Evolutionary conservation across 768 basidiomycete species (phyloP), one percentile per base, ranked within the genome.

Genomic region (Porpolomopsis calyptriformis): DNA sequence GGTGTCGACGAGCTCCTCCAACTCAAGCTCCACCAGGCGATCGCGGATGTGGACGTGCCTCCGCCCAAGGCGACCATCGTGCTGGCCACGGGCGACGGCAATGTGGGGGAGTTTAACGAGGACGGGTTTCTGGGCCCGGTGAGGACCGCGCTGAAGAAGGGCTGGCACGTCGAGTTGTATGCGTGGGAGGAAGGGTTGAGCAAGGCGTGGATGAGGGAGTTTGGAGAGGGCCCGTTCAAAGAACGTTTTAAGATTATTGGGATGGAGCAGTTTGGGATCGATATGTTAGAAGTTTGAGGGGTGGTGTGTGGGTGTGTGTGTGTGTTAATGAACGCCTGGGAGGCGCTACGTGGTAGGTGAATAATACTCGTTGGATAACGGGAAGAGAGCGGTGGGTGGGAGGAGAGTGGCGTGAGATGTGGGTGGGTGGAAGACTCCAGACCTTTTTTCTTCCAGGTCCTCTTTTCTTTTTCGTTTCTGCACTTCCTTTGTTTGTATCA

Each of bases 1-100:
- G 91, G 89, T 9, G 93, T 98, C 2, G 93, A 98, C 60, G 93
- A 98, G 64, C 72, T 96, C 20, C 65, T 98, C 41, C 92, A 96
- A 62, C 71, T 97, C 48, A 96, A 98, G 60, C 70, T 97, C 24
- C 82, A 92, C 53, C 90, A 93, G 59, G 82, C 83, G 9, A 69
- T 97, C 43, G 80, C 83, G 8, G 72, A 75, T 5, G 84, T 88
- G 50, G 66, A 68, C 12, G 69, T 73, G 1, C 79, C 77, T 2
- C 80, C 80, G 0, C 56, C 66, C 9, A 76, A 78, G 2, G 76
- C 80, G 10, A 90, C 87, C 16, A 85, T 96, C 54, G 83, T 96
- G 37, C 76, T 97, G 35, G 93, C 89, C 1, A 96, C 93, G 0
- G 93, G 93, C 4, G 93, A 98, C 61, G 91, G 90, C 19, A 88